phyloP scores from a whole-genome alignment of 768 basidiomycete species.

The Boletus vermiculosoides region DNA sequence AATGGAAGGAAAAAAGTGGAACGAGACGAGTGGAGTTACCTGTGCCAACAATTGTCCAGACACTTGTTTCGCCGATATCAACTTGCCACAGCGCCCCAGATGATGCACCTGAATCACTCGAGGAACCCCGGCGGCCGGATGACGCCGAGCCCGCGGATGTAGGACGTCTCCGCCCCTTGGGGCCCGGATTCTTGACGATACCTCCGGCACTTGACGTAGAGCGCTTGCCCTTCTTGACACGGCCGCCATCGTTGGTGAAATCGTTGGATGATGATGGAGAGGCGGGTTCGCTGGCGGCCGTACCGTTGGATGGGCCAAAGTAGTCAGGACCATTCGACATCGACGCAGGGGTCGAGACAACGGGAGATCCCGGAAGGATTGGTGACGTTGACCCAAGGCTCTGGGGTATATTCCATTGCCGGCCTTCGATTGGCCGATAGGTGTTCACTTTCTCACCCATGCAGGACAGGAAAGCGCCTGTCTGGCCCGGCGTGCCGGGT shows the following conservation, averaged over 20 bases:
- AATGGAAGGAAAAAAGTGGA: slow-evolving; percentile 1
- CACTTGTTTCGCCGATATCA: slow-evolving; percentile 90
- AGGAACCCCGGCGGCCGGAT: slow-evolving; percentile 63
- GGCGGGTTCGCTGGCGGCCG: slow-evolving; percentile 66
- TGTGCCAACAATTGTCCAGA: slow-evolving; percentile 93
- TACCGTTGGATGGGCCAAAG: slow-evolving; percentile 46
- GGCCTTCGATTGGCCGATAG: slow-evolving; percentile 79
- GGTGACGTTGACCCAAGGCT: slow-evolving; percentile 51
- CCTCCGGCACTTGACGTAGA: slow-evolving; percentile 67
- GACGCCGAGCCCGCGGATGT: slow-evolving; percentile 73
- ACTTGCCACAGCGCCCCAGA: slow-evolving; percentile 86
- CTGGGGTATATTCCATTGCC: slow-evolving; percentile 65
- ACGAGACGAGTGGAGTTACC: slow-evolving; percentile 43
- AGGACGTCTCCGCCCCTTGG: slow-evolving; percentile 64
- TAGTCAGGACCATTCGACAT: slow-evolving; percentile 58
- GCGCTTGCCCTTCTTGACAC: slow-evolving; percentile 77
- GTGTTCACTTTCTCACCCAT: slow-evolving; percentile 94
- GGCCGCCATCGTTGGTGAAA: slow-evolving; percentile 78
- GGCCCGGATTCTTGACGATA: slow-evolving; percentile 33
- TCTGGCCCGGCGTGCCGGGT: slow-evolving; percentile 72
- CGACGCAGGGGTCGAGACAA: slow-evolving; percentile 60
- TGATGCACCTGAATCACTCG: slow-evolving; percentile 65
- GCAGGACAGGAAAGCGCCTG: slow-evolving; percentile 84
- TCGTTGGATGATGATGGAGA: slow-evolving; percentile 62
- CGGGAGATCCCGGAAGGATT: slow-evolving; percentile 65